Base-by-base conservation (phyloP, 371 early-diverging fungal genomes). In the Polyrhizophydium stewartii region DNA sequence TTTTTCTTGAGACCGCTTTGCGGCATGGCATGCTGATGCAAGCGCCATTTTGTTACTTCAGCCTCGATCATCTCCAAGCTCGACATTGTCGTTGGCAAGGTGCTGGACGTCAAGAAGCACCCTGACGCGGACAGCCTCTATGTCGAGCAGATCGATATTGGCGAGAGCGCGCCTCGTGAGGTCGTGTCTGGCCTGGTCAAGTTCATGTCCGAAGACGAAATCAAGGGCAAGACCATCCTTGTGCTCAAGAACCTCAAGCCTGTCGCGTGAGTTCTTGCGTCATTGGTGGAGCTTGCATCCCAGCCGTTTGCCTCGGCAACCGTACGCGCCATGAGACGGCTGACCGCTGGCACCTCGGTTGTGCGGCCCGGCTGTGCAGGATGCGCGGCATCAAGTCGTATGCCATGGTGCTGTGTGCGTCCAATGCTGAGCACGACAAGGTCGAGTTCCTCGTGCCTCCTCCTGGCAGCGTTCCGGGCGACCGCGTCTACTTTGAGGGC, bases 391-490 rank as follows among this genome's bases (percentile, higher is more conserved):
- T 96, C 72, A 94, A 92, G 79, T 94, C 95, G 22, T 80, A 78
- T 58, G 98, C 92, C 46, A 97, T 97, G 97, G 96, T 97, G 1
- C 80, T 97, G 22, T 92, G 92, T 66, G 92, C 96, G 19, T 89
- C 92, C 17, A 82, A 87, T 67, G 73, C 87, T 30, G 92, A 89
- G 59, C 93, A 94, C 55, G 81, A 75, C 70, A 88, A 87, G 64
- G 90, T 97, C 41, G 98, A 97, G 77, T 78, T 97, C 67, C 81
- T 96, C 27, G 79, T 87, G 43, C 97, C 97, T 32, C 92, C 93
- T 35, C 83, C 84, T 64, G 91, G 91, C 35, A 78, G 84, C 71
- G 81, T 83, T 68, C 94, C 97, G 35, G 98, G 98, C 61, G 93
- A 93, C 68, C 83, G 87, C 58, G 90, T 93, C 61, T 91, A 78